A percentile compares a stretch with the other conserved stretches of the same genome.
These are phyloP conservation scores for Elsinoe fawcettii DNA, from an alignment of 2,329 filamentous ascomycete species.

Conservation along the genomic window DNA sequence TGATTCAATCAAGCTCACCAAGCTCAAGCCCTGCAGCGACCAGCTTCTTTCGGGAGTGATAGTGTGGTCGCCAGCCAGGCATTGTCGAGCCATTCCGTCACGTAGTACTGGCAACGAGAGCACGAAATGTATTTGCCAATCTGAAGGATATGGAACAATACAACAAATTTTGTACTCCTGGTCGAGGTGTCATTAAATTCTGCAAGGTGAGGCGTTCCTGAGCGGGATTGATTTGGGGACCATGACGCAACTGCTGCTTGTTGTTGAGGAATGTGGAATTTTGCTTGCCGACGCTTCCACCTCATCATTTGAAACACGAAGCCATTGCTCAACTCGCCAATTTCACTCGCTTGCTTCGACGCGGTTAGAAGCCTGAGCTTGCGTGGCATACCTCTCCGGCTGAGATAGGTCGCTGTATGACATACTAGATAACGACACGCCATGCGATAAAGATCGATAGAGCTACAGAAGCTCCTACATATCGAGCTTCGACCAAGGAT, in stretches of 20 bases:
- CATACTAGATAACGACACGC: background rate
- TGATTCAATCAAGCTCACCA: background rate
- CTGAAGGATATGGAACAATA: too few relatives aligned
- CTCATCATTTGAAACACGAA: slow-evolving; percentile 1
- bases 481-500: background rate
- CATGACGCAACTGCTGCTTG: slow-evolving; percentile 1
- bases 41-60: background rate
- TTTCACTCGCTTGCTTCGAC: background rate
- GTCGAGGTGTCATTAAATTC: too few relatives aligned
- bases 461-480: background rate
- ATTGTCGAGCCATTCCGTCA: background rate
- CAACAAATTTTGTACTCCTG: too few relatives aligned
- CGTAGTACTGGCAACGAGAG: too few relatives aligned
- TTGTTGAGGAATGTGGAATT: background rate
- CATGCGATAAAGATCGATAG: background rate
- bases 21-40: background rate
- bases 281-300: background rate
- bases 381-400: background rate
- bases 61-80: background rate
- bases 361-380: background rate
- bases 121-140: too few relatives aligned
- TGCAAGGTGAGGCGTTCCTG: background rate
- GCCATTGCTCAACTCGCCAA: background rate
- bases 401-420: background rate
- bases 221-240: background rate